These are phyloP conservation scores for Arthrinium phaeospermum DNA, from an alignment of 2,329 filamentous ascomycete species.

Conservation along the genomic window DNA sequence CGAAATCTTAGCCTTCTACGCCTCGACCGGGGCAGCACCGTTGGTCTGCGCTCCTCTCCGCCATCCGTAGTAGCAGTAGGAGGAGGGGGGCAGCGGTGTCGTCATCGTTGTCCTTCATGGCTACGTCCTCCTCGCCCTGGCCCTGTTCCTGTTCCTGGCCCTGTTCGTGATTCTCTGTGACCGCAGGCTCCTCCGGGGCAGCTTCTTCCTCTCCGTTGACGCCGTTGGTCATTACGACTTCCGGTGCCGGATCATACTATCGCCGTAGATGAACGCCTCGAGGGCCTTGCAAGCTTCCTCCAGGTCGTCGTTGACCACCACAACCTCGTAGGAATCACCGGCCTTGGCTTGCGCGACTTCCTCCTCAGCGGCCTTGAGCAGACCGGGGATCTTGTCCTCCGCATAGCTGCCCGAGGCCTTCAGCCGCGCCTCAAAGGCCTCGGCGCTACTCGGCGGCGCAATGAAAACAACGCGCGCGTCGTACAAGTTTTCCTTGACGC, in stretches of 20 bases:
- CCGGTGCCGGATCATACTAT: slow-evolving; percentile 9
- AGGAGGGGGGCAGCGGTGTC: not conserved
- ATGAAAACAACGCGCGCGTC: slow-evolving; percentile 61
- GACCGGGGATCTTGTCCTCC: slow-evolving; percentile 53
- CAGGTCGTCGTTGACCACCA: slow-evolving; percentile 57
- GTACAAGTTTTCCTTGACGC: slow-evolving; percentile 63
- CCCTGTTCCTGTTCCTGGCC: slow-evolving; percentile 21
- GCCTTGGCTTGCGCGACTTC: slow-evolving; percentile 51
- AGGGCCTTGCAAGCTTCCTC: slow-evolving; percentile 55
- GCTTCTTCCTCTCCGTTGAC: slow-evolving; percentile 19
- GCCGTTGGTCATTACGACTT: slow-evolving; percentile 31
- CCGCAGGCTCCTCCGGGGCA: slow-evolving; percentile 22
- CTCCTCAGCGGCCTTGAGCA: slow-evolving; percentile 45
- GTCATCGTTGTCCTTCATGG: slow-evolving; percentile 16
- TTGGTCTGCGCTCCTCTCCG: slow-evolving; percentile 8
- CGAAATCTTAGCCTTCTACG: slow-evolving; percentile 9
- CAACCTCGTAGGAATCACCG: slow-evolving; percentile 55
- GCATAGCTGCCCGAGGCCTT: slow-evolving; percentile 47
- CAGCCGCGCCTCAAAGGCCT: slow-evolving; percentile 47
- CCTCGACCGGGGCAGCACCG: not conserved
- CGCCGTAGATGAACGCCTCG: slow-evolving; percentile 54
- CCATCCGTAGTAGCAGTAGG: not conserved
- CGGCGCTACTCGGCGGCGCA: slow-evolving; percentile 45
- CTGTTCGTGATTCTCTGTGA: slow-evolving; percentile 13
- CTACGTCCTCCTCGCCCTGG: slow-evolving; percentile 6